A percentile compares a stretch with the other conserved stretches of the same genome.
Evolutionary conservation across 768 basidiomycete genomes (phyloP).

Genomic region (Pleurotus djamor): DNA sequence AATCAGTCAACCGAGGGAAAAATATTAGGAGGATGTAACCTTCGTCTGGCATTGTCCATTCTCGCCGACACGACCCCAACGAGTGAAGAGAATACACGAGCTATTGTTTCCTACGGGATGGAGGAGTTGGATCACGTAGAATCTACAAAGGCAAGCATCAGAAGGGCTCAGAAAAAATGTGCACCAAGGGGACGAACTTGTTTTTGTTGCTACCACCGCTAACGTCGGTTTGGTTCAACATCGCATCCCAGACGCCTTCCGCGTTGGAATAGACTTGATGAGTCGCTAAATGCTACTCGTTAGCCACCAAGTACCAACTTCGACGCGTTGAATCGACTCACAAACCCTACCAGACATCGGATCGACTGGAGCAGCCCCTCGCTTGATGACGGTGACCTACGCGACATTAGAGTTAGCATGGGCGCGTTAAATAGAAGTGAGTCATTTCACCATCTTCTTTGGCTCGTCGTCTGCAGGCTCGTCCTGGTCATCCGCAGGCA

Average conservation of each 20-base stretch:
- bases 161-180: neutral
- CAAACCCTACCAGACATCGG: constrained; percentile 39
- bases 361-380: constrained; percentile 58
- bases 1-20: neutral
- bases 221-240: constrained; percentile 61
- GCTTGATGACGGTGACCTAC: constrained; percentile 40
- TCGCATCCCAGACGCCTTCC: constrained; percentile 53
- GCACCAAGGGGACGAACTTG: constrained; percentile 33
- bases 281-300: constrained; percentile 27
- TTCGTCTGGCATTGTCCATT: constrained; percentile 47
- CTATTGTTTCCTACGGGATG: constrained; percentile 40
- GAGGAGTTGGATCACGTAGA: constrained; percentile 58
- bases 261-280: constrained; percentile 47
- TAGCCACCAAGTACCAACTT: neutral
- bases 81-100: constrained; percentile 41
- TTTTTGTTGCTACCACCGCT: constrained; percentile 50
- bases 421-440: constrained; percentile 3
- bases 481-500: constrained; percentile 22
- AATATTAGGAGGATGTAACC: constrained; percentile 21
- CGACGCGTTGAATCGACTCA: constrained; percentile 25
- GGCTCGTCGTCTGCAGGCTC: constrained; percentile 20
- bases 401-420: neutral
- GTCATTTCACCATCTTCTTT: constrained; percentile 40
- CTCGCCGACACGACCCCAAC: constrained; percentile 66
- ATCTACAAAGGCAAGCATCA: constrained; percentile 26